A percentile compares a stretch with the other conserved stretches of the same genome.
Conservation (phyloP, 331 rosid genomes). For the Pyracantha coccinea region DNA sequence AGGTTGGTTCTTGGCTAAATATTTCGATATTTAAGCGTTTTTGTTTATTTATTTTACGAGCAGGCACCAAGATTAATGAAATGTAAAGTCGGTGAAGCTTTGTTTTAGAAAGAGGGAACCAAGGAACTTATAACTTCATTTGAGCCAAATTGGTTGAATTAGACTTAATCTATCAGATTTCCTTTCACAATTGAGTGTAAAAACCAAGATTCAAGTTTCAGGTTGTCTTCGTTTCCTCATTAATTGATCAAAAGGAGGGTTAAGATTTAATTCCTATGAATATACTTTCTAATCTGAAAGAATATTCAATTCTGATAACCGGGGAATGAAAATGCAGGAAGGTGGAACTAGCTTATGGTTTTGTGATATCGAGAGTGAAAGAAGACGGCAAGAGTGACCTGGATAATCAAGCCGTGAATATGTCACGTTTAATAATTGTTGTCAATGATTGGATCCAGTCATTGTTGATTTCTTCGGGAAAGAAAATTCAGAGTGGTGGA, state of each 20-base stretch:
- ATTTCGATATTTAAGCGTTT: background rate
- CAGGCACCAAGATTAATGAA: background rate
- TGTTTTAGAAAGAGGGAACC: background rate
- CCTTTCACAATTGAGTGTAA: background rate
- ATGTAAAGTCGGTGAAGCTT: background rate
- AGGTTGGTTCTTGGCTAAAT: background rate
- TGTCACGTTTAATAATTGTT: conserved; percentile 47
- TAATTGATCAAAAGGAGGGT: background rate
- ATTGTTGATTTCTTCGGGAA: conserved; percentile 55
- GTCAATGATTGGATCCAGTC: conserved; percentile 80
- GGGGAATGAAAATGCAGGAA: conserved; percentile 58
- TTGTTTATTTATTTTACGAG: background rate
- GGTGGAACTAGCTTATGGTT: conserved; percentile 53
- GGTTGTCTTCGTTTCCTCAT: background rate
- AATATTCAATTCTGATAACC: background rate
- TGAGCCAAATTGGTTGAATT: background rate
- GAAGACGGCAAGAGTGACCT: conserved; percentile 20
- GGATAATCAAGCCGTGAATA: conserved; percentile 41
- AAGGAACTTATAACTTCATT: background rate
- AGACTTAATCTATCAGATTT: background rate
- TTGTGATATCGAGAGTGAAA: conserved; percentile 35
- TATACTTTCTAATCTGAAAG: background rate
- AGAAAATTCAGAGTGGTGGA: conserved; percentile 24
- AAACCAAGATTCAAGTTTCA: background rate
- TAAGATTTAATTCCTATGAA: background rate